phyloP scores from a whole-genome alignment of 2,329 filamentous ascomycete species.

The Cercospora sesami region DNA sequence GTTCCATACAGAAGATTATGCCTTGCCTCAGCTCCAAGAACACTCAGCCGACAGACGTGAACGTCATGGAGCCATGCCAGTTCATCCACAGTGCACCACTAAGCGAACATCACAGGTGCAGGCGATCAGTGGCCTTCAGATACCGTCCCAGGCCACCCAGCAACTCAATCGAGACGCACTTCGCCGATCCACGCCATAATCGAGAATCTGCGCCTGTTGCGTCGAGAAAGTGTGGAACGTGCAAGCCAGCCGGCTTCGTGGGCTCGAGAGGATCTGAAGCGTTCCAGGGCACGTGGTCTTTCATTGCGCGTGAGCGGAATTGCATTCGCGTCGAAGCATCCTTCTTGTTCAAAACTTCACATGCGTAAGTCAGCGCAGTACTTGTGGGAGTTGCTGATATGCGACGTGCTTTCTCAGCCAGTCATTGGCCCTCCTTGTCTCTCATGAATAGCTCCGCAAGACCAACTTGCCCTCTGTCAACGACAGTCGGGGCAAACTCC shows the following conservation, averaged over 20 bases:
- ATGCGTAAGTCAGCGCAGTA: not conserved
- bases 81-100: not conserved
- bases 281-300: not conserved
- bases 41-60: not conserved
- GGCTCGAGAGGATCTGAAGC: not conserved
- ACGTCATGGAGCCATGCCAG: not conserved
- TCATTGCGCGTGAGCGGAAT: not conserved
- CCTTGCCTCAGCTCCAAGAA: not conserved
- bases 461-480: not conserved
- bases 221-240: not conserved
- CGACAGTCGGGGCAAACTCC: not conserved
- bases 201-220: not conserved
- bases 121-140: not conserved
- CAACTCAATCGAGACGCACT: not conserved
- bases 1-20: not conserved
- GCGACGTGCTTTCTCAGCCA: not conserved
- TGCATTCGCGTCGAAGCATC: not conserved
- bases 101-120: not conserved
- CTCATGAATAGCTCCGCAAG: not conserved
- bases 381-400: not conserved
- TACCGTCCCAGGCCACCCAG: not conserved
- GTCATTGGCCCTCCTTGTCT: not conserved
- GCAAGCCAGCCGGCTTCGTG: not conserved
- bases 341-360: not conserved
- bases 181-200: not conserved